These are phyloP conservation scores for Psilocybe tampanensis DNA, from an alignment of 768 basidiomycete species.

Conservation along the genomic window DNA sequence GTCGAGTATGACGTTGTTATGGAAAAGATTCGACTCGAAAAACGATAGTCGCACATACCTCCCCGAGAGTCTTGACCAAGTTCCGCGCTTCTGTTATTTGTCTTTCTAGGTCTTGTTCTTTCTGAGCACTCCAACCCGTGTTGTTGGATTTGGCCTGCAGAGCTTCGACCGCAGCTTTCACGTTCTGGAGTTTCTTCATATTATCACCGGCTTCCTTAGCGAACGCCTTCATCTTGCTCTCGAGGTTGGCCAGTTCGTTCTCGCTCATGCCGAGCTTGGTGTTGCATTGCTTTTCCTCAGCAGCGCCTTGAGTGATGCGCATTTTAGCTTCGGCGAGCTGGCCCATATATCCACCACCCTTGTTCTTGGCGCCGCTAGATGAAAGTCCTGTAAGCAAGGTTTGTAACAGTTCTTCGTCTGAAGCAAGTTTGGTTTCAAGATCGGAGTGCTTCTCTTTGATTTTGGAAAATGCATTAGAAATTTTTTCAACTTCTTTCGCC, in stretches of 20 bases:
- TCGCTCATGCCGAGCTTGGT: slow-evolving; percentile 75
- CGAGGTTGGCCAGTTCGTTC: slow-evolving; percentile 77
- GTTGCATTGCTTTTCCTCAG: slow-evolving; percentile 84
- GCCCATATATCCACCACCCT: slow-evolving; percentile 92
- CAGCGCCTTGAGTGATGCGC: slow-evolving; percentile 70
- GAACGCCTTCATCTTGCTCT: slow-evolving; percentile 79
- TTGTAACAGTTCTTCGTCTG: slow-evolving; percentile 91
- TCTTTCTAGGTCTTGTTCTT: slow-evolving; percentile 60
- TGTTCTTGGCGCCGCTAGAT: slow-evolving; percentile 61
- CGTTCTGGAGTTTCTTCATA: slow-evolving; percentile 62
- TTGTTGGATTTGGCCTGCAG: slow-evolving; percentile 52
- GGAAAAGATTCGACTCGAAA: not conserved
- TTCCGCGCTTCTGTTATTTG: slow-evolving; percentile 54
- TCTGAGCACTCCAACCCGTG: slow-evolving; percentile 78
- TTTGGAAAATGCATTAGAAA: slow-evolving; percentile 55
- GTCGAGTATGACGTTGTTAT: not conserved
- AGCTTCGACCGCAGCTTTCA: slow-evolving; percentile 59
- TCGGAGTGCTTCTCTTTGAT: slow-evolving; percentile 72
- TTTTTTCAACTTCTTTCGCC: slow-evolving; percentile 54
- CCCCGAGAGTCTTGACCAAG: slow-evolving; percentile 56
- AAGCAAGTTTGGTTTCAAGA: slow-evolving; percentile 61
- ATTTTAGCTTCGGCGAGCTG: slow-evolving; percentile 87
- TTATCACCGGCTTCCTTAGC: slow-evolving; percentile 84
- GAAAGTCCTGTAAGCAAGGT: slow-evolving; percentile 92
- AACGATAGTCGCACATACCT: slow-evolving; percentile 47